A percentile compares a stretch with the other conserved stretches of the same genome.
Conservation (phyloP, 805 yeast species). For the Spencermartinsiella europaea region DNA sequence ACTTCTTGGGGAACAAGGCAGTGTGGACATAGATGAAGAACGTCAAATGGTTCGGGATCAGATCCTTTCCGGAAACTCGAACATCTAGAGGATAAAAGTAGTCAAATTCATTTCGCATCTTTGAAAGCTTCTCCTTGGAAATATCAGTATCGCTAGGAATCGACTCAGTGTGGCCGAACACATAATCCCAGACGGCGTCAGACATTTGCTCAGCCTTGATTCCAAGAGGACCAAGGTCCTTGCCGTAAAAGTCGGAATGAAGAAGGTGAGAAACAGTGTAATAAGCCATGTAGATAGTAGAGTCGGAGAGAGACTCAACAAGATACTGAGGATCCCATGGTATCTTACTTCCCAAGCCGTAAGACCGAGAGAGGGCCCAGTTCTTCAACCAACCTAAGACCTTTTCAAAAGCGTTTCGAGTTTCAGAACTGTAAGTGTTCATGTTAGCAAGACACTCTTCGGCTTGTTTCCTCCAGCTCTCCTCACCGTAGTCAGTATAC, state of each 20-base stretch:
- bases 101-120: constrained; percentile 88
- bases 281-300: constrained; percentile 92
- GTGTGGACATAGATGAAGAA: constrained; percentile 91
- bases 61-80: constrained; percentile 92
- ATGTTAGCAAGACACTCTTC: constrained; percentile 68
- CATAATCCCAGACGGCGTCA: constrained; percentile 87
- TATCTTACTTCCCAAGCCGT: constrained; percentile 88
- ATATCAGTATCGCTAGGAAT: constrained; percentile 46
- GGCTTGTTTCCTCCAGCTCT: constrained; percentile 76
- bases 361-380: constrained; percentile 97
- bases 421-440: constrained; percentile 78
- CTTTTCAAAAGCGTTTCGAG: constrained; percentile 87
- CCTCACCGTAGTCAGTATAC: constrained; percentile 97
- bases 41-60: constrained; percentile 94
- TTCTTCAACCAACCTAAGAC: constrained; percentile 93
- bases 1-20: constrained; percentile 82
- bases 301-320: constrained; percentile 92
- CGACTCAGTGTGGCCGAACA: constrained; percentile 68
- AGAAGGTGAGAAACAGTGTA: constrained; percentile 84
- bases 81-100: constrained; percentile 94
- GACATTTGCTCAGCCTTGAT: constrained; percentile 83
- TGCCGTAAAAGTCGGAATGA: constrained; percentile 83
- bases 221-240: constrained; percentile 62
- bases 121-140: constrained; percentile 59
- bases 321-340: constrained; percentile 96